Evolutionary conservation across 768 basidiomycete genomes (phyloP).

Genomic region (Xerocomellus dryophilus): DNA sequence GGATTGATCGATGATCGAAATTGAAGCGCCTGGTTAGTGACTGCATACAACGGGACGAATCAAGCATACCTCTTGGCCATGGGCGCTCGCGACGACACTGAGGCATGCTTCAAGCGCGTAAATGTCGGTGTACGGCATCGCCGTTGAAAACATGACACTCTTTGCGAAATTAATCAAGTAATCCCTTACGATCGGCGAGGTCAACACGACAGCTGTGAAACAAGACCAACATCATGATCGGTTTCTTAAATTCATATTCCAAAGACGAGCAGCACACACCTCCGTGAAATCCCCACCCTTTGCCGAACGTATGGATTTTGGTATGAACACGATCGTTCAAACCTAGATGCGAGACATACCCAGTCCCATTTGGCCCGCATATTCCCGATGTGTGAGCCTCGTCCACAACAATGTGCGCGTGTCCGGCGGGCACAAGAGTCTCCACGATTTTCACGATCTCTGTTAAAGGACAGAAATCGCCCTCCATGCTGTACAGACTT

Average conservation of each 20-base stretch:
- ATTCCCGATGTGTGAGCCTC: slow-evolving; percentile 58
- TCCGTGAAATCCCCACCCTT: slow-evolving; percentile 29
- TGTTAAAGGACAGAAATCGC: slow-evolving; percentile 47
- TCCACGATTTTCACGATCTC: slow-evolving; percentile 42
- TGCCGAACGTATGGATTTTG: slow-evolving; percentile 54
- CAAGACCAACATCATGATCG: background rate
- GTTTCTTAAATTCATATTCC: too few relatives aligned
- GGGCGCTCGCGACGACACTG: slow-evolving; percentile 8
- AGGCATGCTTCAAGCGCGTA: slow-evolving; percentile 43
- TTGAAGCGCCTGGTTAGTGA: background rate
- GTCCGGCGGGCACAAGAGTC: slow-evolving; percentile 33
- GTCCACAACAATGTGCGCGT: slow-evolving; percentile 48
- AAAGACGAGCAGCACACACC: background rate
- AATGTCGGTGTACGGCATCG: slow-evolving; percentile 19
- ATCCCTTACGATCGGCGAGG: slow-evolving; percentile 14
- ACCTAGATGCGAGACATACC: slow-evolving; percentile 41
- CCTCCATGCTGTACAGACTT: slow-evolving; percentile 61
- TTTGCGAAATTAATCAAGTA: slow-evolving; percentile 23
- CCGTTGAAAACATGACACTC: slow-evolving; percentile 22
- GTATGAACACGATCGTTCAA: slow-evolving; percentile 43
- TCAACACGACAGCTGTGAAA: slow-evolving; percentile 18
- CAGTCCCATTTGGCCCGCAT: slow-evolving; percentile 48
- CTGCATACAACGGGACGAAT: background rate
- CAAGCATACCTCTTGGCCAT: slow-evolving; percentile 19
- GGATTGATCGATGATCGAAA: background rate